Evolutionary conservation across 1,284 basidiomycete species (phyloP).

Genomic region (Pholiota adiposa): DNA sequence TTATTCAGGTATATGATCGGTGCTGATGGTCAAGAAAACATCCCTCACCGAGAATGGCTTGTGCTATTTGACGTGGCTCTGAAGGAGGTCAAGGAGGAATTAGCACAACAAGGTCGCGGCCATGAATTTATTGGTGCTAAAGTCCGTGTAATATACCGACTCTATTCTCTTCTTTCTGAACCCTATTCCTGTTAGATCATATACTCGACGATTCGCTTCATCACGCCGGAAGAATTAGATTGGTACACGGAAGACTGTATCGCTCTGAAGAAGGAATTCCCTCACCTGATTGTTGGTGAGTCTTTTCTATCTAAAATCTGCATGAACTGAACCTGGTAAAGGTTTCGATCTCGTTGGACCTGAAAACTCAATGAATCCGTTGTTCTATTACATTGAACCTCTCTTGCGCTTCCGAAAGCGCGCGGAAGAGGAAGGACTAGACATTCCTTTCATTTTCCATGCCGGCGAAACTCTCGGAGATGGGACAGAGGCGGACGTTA

Average conservation of each 20-base stretch:
- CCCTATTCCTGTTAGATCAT: conserved; percentile 54
- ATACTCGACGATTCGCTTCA: conserved; percentile 66
- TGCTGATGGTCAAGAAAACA: conserved; percentile 57
- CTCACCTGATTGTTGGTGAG: conserved; percentile 55
- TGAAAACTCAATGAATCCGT: conserved; percentile 66
- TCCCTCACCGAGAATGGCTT: conserved; percentile 68
- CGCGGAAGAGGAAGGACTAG: conserved; percentile 59
- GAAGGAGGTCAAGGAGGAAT: conserved; percentile 55
- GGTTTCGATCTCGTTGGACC: conserved; percentile 84
- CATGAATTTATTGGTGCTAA: conserved; percentile 69
- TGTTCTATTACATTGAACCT: conserved; percentile 66
- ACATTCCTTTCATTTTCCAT: conserved; percentile 81
- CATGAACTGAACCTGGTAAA: conserved; percentile 26
- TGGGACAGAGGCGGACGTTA: conserved; percentile 69
- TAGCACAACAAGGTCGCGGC: conserved; percentile 53
- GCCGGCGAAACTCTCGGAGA: conserved; percentile 81
- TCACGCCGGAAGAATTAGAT: conserved; percentile 61
- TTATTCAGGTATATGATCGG: conserved; percentile 50
- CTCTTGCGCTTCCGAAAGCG: conserved; percentile 64
- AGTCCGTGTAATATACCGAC: conserved; percentile 36
- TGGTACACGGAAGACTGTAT: conserved; percentile 79
- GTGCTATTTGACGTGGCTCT: conserved; percentile 59
- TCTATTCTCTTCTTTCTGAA: background rate
- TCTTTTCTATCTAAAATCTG: background rate
- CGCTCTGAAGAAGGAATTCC: conserved; percentile 72